Conservation (phyloP, 2,329 filamentous ascomycete species). For the Cladosporium sp. region DNA sequence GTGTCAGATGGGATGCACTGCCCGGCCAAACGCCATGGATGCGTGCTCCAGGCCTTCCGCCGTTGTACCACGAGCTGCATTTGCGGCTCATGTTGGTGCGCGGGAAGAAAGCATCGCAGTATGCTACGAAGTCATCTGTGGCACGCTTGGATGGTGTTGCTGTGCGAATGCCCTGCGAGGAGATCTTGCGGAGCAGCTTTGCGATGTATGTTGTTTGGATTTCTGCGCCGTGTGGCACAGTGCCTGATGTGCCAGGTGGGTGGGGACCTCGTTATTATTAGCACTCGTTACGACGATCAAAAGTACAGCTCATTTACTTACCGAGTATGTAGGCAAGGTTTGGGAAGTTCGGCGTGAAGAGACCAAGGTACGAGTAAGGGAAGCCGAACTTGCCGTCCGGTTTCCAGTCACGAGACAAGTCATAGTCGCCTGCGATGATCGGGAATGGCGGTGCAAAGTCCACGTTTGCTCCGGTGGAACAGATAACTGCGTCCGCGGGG, state of each 20-base stretch:
- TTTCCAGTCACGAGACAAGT: constrained; percentile 32
- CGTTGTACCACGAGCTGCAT: constrained; percentile 73
- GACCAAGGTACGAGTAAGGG: constrained; percentile 33
- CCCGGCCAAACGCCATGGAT: constrained; percentile 72
- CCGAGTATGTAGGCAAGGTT: constrained; percentile 30
- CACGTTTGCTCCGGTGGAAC: constrained; percentile 44
- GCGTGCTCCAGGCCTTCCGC: constrained; percentile 60
- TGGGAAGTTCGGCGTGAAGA: constrained; percentile 28
- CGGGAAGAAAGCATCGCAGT: constrained; percentile 49
- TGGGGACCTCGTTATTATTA: constrained; percentile 46
- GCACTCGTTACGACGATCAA: not conserved
- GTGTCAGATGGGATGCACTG: constrained; percentile 61
- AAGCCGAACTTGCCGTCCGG: constrained; percentile 39
- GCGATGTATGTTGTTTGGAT: constrained; percentile 65
- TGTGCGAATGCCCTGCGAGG: constrained; percentile 64
- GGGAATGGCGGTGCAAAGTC: constrained; percentile 38
- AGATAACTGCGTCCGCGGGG: constrained; percentile 46
- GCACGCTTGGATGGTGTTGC: constrained; percentile 60
- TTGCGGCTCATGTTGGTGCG: constrained; percentile 58
- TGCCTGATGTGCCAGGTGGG: constrained; percentile 61
- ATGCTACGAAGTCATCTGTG: constrained; percentile 44
- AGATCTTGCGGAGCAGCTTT: constrained; percentile 66
- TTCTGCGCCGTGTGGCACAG: constrained; percentile 62
- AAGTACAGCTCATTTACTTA: not conserved
- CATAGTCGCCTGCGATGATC: constrained; percentile 28